A percentile compares a stretch with the other conserved stretches of the same genome.
phyloP scores from a whole-genome alignment of 2,329 filamentous ascomycete species.

The Xylariaceae sp. region DNA sequence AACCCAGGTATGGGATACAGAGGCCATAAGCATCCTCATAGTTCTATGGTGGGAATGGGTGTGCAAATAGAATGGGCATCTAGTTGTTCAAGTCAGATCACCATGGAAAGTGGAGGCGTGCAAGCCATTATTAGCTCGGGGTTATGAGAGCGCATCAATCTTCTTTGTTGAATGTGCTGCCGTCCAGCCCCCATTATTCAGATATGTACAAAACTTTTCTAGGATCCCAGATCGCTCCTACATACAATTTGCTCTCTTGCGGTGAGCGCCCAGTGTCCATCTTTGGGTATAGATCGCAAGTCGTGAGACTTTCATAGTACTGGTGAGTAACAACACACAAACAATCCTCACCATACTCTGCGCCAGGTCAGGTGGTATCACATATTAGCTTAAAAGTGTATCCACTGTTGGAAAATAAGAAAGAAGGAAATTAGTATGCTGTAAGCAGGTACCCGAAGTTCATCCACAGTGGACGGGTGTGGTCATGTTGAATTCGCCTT shows the following conservation, averaged over 20 bases:
- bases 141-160: too few relatives aligned
- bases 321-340: background rate
- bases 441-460: conserved; percentile 31
- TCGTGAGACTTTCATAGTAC: conserved; percentile 16
- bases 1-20: too few relatives aligned
- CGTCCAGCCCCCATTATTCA: too few relatives aligned
- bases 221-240: conserved; percentile 13
- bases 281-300: conserved; percentile 2
- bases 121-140: too few relatives aligned
- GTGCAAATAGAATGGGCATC: too few relatives aligned
- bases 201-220: conserved; percentile 13
- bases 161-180: too few relatives aligned
- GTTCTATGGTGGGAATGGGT: too few relatives aligned
- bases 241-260: conserved; percentile 10
- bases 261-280: background rate
- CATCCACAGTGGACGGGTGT: conserved; percentile 9
- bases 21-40: too few relatives aligned
- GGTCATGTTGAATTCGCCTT: conserved; percentile 17
- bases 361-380: conserved; percentile 19
- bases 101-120: too few relatives aligned
- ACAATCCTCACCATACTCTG: conserved; percentile 6
- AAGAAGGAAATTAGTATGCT: conserved; percentile 31
- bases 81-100: too few relatives aligned
- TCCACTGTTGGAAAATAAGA: conserved; percentile 12
- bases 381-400: conserved; percentile 9